Evolutionary conservation across 2,329 filamentous ascomycete genomes (phyloP), one percentile per base, ranked within the genome.

Genomic region (Botrytis cinerea): DNA sequence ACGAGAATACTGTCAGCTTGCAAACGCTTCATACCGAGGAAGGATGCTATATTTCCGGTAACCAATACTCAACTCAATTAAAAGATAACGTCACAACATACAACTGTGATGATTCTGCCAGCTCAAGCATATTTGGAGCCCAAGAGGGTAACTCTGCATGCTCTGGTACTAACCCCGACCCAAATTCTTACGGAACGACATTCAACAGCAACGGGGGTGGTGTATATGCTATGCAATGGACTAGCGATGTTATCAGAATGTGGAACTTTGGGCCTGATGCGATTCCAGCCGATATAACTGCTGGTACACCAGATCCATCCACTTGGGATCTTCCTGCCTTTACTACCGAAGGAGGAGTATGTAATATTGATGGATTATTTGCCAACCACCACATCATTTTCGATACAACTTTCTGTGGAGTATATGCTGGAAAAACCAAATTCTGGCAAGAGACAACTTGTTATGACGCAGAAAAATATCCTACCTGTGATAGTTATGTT

Each of bases 341-440:
- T 79, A 86, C 85, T 64, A 80, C 83, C 14, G 92, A 92, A 2
- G 86, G 85, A 22, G 78, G 81, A 5, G 79, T 78, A 43, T 97
- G 94, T 79, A 85, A 93, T 46, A 89, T 94, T 74, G 84, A 90
- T 74, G 81, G 82, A 0, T 87, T 89, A 77, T 95, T 95, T 82
- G 86, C 85, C 69, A 84, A 91, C 67, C 88, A 95, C 84, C 89
- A 88, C 76, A 87, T 97, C 69, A 89, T 93, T 51, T 86, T 94
- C 76, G 90, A 94, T 78, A 94, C 78, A 8, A 89, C 92, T 69
- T 93, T 96, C 81, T 97, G 93, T 79, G 93, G 93, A 60, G 89
- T 90, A 80, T 97, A 75, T 73, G 75, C 76, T 59, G 77, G 77
- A 14, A 64, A 74, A 64, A 71, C 70, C 25, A 81, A 84, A 66